Evolutionary conservation across 257 asterid genomes (phyloP).

Genomic region (Plectranthus barbatus): DNA sequence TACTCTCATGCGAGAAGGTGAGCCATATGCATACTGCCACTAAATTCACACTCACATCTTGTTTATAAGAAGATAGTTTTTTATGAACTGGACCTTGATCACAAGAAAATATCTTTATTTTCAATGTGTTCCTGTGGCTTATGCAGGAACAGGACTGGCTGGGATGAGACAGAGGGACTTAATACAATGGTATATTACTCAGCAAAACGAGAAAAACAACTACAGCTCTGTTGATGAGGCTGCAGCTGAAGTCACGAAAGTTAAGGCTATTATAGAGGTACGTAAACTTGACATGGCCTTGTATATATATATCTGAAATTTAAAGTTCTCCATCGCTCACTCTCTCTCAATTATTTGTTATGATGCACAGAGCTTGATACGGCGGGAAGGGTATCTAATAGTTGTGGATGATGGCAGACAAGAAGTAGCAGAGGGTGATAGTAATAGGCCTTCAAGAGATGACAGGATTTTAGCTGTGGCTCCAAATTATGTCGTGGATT

Average conservation of each 20-base stretch:
- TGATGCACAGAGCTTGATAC: slow-evolving; percentile 70
- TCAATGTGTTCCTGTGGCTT: not conserved
- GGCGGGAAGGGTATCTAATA: slow-evolving; percentile 85
- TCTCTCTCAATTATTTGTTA: not conserved
- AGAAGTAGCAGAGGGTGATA: slow-evolving; percentile 41
- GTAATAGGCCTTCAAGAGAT: slow-evolving; percentile 49
- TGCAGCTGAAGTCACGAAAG: slow-evolving; percentile 63
- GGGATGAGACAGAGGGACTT: slow-evolving; percentile 91
- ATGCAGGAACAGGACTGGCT: slow-evolving; percentile 57
- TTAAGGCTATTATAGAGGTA: slow-evolving; percentile 91
- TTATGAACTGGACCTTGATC: not conserved
- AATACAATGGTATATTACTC: slow-evolving; percentile 73
- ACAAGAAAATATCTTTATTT: not conserved
- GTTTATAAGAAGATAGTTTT: too few species aligned
- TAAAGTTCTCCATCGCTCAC: not conserved
- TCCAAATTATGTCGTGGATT: slow-evolving; percentile 77
- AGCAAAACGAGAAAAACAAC: slow-evolving; percentile 71
- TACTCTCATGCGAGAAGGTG: slow-evolving; percentile 54
- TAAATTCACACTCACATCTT: too few species aligned
- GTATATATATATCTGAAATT: not conserved
- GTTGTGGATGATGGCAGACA: slow-evolving; percentile 79
- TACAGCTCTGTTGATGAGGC: slow-evolving; percentile 75
- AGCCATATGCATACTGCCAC: slow-evolving; percentile 4
- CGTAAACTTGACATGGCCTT: not conserved
- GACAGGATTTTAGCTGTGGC: slow-evolving; percentile 83